phyloP scores from a whole-genome alignment of 768 basidiomycete genomes.

The Dioszegia hungarica region DNA sequence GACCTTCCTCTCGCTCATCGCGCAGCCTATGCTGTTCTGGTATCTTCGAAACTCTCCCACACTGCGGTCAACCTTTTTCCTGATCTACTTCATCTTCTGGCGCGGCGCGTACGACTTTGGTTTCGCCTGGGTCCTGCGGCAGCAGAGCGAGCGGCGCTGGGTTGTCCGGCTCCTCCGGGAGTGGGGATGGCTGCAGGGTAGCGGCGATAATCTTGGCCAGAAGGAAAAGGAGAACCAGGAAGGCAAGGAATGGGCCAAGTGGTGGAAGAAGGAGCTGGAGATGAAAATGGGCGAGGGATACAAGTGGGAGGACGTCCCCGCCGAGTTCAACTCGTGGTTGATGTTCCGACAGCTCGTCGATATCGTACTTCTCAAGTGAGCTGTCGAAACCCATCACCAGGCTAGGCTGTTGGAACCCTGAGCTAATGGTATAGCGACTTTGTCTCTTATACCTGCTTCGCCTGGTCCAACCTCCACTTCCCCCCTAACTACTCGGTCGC shows the following conservation, averaged over 20 bases:
- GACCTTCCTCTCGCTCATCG: conserved; percentile 70
- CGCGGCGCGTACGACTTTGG: conserved; percentile 85
- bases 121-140: conserved; percentile 86
- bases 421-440: conserved; percentile 66
- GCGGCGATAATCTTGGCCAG: neutral
- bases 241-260: conserved; percentile 58
- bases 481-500: conserved; percentile 68
- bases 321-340: conserved; percentile 95
- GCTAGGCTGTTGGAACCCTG: too few species aligned
- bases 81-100: conserved; percentile 91
- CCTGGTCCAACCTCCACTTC: conserved; percentile 84
- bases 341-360: conserved; percentile 94
- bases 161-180: conserved; percentile 75
- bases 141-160: conserved; percentile 93
- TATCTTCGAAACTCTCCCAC: conserved; percentile 54
- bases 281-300: conserved; percentile 95
- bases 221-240: conserved; percentile 4
- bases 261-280: conserved; percentile 79
- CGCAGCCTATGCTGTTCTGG: conserved; percentile 70
- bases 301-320: conserved; percentile 82
- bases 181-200: conserved; percentile 78
- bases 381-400: conserved; percentile 16
- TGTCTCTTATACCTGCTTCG: conserved; percentile 88
- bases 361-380: conserved; percentile 89
- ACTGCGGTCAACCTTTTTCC: conserved; percentile 62